Evolutionary conservation across 345 rosid genomes (phyloP).

Genomic region (Angophora floribunda): DNA sequence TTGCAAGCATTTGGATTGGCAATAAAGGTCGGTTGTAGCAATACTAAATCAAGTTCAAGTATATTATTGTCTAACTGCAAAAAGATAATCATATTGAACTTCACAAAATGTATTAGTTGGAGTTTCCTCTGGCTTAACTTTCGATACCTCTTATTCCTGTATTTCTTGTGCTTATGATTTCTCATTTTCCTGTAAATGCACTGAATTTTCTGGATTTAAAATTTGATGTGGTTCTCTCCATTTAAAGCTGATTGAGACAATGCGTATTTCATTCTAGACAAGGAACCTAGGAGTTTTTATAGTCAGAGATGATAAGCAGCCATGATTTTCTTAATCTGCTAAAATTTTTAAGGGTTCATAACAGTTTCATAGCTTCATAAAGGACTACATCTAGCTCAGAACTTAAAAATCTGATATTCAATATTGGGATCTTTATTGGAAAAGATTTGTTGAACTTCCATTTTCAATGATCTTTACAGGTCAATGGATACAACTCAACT

Average conservation of each 20-base stretch:
- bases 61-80: not conserved
- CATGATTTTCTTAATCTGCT: not conserved
- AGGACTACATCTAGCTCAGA: not conserved
- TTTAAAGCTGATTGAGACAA: not conserved
- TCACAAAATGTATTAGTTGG: not conserved
- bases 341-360: not conserved
- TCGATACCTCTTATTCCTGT: not conserved
- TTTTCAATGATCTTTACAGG: constrained; percentile 21
- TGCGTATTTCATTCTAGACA: not conserved
- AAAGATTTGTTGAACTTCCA: not conserved
- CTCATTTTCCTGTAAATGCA: not conserved
- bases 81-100: not conserved
- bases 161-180: not conserved
- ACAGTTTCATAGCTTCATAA: not conserved
- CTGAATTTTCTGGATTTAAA: not conserved
- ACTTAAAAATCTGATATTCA: not conserved
- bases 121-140: not conserved
- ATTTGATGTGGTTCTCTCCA: not conserved
- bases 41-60: not conserved
- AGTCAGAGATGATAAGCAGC: no score
- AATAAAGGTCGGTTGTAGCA: constrained; percentile 43
- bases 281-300: not conserved
- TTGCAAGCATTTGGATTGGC: constrained; percentile 73
- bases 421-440: not conserved
- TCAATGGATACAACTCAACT: constrained; percentile 48